These are phyloP conservation scores for Cytospora chrysosperma DNA, from an alignment of 2,329 filamentous ascomycete genomes.

Conservation along the genomic window DNA sequence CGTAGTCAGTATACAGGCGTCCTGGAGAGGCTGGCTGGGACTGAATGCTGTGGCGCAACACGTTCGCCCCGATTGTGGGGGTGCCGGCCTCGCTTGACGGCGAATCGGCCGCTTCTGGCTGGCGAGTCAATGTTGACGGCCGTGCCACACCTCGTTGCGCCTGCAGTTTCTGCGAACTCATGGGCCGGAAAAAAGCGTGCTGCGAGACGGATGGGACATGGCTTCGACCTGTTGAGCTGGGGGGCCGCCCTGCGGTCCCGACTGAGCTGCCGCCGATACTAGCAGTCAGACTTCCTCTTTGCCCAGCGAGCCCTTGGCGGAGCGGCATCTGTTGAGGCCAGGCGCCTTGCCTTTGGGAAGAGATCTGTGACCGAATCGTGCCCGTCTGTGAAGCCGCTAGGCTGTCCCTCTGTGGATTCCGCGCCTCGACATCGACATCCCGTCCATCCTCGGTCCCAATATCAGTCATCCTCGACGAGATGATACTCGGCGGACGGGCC, in stretches of 20 bases:
- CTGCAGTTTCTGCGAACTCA: slow-evolving; percentile 94
- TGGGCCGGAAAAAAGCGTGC: slow-evolving; percentile 90
- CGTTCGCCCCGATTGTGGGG: slow-evolving; percentile 20
- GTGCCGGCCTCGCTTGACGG: slow-evolving; percentile 1
- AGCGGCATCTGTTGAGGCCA: slow-evolving; percentile 58
- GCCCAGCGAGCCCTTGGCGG: slow-evolving; percentile 49
- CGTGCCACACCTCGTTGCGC: slow-evolving; percentile 71
- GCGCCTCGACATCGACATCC: slow-evolving; percentile 39
- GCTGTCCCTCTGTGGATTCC: slow-evolving; percentile 30
- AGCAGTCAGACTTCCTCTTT: slow-evolving; percentile 40
- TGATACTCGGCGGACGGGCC: slow-evolving; percentile 60
- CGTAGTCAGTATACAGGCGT: slow-evolving; percentile 13
- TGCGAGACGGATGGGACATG: slow-evolving; percentile 89
- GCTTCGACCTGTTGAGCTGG: slow-evolving; percentile 72
- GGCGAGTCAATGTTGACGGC: slow-evolving; percentile 42
- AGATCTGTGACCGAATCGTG: slow-evolving; percentile 53
- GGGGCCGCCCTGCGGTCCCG: slow-evolving; percentile 53
- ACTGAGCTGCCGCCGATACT: slow-evolving; percentile 37
- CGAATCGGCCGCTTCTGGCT: slow-evolving; percentile 25
- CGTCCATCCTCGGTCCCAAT: slow-evolving; percentile 58
- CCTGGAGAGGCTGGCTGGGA: slow-evolving; percentile 30
- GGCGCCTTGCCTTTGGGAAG: slow-evolving; percentile 42
- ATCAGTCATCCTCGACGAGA: slow-evolving; percentile 71
- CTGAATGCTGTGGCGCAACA: slow-evolving; percentile 33
- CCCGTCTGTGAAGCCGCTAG: slow-evolving; percentile 47